Conservation (phyloP, 2,329 filamentous ascomycete species). For the Colletotrichum spinosum region DNA sequence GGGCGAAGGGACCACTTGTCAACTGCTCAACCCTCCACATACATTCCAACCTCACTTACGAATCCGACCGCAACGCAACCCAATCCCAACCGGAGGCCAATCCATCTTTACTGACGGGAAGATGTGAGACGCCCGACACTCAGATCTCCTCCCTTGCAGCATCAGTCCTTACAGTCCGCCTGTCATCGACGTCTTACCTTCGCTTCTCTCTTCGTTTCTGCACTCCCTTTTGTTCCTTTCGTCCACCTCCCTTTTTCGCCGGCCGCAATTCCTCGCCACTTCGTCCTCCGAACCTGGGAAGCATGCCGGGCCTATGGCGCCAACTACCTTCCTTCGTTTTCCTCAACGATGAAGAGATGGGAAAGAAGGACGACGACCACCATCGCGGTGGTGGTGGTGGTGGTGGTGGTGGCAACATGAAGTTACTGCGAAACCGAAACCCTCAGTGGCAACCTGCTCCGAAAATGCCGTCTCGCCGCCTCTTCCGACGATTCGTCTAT, state of each 20-base stretch:
- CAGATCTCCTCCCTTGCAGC: slow-evolving; percentile 22
- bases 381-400: slow-evolving; percentile 40
- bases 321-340: slow-evolving; percentile 54
- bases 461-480: slow-evolving; percentile 62
- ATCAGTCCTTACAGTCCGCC: slow-evolving; percentile 14
- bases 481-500: slow-evolving; percentile 63
- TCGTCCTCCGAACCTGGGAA: slow-evolving; percentile 17
- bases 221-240: slow-evolving; percentile 6
- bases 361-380: slow-evolving; percentile 71
- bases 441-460: slow-evolving; percentile 55
- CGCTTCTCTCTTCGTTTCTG: slow-evolving; percentile 25
- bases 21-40: no score
- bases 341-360: slow-evolving; percentile 65
- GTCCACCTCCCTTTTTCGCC: slow-evolving; percentile 11
- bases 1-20: neutral
- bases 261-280: slow-evolving; percentile 14
- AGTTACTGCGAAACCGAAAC: slow-evolving; percentile 42
- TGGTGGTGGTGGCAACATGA: slow-evolving; percentile 18
- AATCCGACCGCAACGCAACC: no score
- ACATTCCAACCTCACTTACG: no score
- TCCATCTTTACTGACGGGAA: slow-evolving; percentile 21
- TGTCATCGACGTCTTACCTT: slow-evolving; percentile 11
- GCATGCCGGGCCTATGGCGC: slow-evolving; percentile 51
- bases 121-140: slow-evolving; percentile 34
- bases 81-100: no score